Evolutionary conservation across 352 stramenopile genomes (phyloP), one percentile per base, ranked within the genome.

Genomic region (Blastocystis sp.): DNA sequence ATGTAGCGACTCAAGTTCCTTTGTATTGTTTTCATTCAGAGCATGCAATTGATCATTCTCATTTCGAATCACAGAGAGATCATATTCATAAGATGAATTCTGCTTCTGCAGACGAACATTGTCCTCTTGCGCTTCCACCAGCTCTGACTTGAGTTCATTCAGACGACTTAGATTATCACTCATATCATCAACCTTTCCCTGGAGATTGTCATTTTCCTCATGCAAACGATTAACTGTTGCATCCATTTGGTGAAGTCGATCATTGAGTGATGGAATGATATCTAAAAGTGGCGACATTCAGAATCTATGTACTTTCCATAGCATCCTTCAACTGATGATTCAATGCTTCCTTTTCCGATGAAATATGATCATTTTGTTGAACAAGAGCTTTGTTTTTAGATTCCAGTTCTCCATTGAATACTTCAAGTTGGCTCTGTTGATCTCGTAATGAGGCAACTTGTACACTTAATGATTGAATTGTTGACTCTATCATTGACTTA

Each of bases 11-110:
- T 7, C 39, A 14, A 46, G 14, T 39, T 74, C 63, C 63, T 43
- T 74, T 12, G 63, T 16, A 43, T 74, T 37, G n/a, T 11, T 16
- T 39, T 74, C 63, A 42, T 37, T 74, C 29, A 54, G 27, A 74
- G 29, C 14, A 24, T 42, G 14, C 29, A 74, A 42, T 24, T 24
- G 9, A n/a, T 74, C 63, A 2, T 74, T 74, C 32, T 74, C 63
- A 24, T 74, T 24, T 16, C 63, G 63, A 42, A 80, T 61, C 6
- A 12, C 16, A n/a, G 42, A 0, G 51, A 63, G 59, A 46, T 61
- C 43, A 35, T 80, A 80, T n/a, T 80, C 69, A 35, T 59, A 80
- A 16, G 69, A 32, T n/a, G n/a, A 63, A 46, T 80, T 80, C 12
- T 61, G n/a, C 27, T 63, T 80, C 42, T 63, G 69, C 0, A 80